phyloP scores from a whole-genome alignment of 2,329 filamentous ascomycete genomes.

The Calonectria pseudoreteaudii region DNA sequence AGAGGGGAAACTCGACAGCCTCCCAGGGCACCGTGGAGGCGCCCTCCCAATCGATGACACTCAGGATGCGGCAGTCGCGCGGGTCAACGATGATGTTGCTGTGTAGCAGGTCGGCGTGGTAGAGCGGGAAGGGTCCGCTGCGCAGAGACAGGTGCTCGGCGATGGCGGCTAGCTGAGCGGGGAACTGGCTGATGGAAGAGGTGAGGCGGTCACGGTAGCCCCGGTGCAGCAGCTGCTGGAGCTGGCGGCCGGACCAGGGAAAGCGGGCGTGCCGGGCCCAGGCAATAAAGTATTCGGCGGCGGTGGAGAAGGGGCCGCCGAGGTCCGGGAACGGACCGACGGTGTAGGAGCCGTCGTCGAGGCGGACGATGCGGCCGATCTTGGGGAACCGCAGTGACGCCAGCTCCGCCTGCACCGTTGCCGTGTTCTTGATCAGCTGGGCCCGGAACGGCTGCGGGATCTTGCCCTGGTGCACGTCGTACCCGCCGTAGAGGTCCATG shows the following conservation, averaged over 20 bases:
- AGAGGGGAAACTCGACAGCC: not conserved
- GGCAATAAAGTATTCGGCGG: not conserved
- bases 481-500: conserved; percentile 40
- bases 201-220: not conserved
- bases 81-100: conserved; percentile 1
- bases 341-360: not conserved
- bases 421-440: not conserved
- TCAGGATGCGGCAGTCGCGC: not conserved
- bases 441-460: conserved; percentile 26
- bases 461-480: conserved; percentile 31
- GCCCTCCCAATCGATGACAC: conserved; percentile 4
- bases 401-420: not conserved
- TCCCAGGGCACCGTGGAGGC: conserved; percentile 1
- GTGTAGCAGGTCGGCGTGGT: not conserved
- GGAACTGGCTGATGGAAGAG: not conserved
- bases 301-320: conserved; percentile 6
- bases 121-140: not conserved
- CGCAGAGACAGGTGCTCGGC: not conserved
- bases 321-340: conserved; percentile 1
- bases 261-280: not conserved
- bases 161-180: not conserved
- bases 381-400: not conserved
- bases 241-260: not conserved
- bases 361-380: not conserved
- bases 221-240: not conserved